These are phyloP conservation scores for Leccinum pachyderme DNA, from an alignment of 1,284 basidiomycete genomes.

Conservation along the genomic window DNA sequence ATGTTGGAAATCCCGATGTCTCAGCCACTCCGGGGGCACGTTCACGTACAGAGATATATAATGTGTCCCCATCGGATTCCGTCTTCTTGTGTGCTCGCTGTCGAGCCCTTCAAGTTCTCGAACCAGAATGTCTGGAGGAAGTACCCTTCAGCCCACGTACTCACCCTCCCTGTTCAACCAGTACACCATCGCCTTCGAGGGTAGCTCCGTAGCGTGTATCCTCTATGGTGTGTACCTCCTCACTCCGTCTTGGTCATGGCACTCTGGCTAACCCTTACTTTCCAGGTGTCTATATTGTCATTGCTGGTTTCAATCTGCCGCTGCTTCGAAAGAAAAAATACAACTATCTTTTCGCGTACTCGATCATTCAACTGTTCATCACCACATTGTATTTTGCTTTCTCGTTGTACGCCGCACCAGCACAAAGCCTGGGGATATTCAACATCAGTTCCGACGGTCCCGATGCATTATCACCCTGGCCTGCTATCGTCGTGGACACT, in stretches of 20 bases:
- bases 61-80: too few species aligned
- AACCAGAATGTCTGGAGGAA: constrained; percentile 16
- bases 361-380: constrained; percentile 17
- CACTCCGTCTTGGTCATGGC: neutral
- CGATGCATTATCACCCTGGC: constrained; percentile 17
- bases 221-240: constrained; percentile 17
- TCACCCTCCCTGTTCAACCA: constrained; percentile 7
- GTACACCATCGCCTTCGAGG: constrained; percentile 22
- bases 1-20: too few species aligned
- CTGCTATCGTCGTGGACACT: constrained; percentile 8
- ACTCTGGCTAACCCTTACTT: neutral
- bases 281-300: constrained; percentile 21
- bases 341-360: constrained; percentile 12
- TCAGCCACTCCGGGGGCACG: too few species aligned
- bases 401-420: constrained; percentile 14
- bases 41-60: constrained; percentile 8
- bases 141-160: constrained; percentile 7
- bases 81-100: neutral
- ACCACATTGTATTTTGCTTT: constrained; percentile 22
- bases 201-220: constrained; percentile 18
- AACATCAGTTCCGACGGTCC: constrained; percentile 5
- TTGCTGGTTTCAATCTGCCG: constrained; percentile 14
- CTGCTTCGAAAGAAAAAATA: constrained; percentile 21
- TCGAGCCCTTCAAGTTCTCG: too few species aligned
- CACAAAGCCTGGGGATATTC: constrained; percentile 15